Evolutionary conservation across 495 filamentous ascomycete species (phyloP), one percentile per base, ranked within the genome.

Genomic region (Achaetomiella virescens): DNA sequence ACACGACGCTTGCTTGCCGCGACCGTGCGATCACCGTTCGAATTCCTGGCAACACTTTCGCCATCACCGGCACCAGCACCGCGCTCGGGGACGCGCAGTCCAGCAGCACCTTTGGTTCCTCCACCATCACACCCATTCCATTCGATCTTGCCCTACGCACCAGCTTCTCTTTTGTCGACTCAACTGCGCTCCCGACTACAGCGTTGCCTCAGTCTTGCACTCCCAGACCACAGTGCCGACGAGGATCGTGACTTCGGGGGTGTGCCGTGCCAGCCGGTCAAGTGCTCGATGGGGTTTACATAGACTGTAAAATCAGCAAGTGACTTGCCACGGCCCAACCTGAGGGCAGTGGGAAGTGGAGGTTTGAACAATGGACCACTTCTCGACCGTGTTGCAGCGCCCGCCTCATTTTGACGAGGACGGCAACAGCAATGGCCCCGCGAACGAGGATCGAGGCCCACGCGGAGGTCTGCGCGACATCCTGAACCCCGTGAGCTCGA

Each of bases 381-480:
- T 75, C 63, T 74, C 75, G 60, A 75, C 70, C 14, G 72, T 76
- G 61, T 66, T 77, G 65, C 72, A 75, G 61, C 69, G 70, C 21
- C 65, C 71, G 46, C 61, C 69, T 55, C 66, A 69, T 60, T 69
- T 70, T 45, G 67, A 72, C 61, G 68, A 66, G 61, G 70, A 74
- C 45, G 61, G 67, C 33, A 70, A 66, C 52, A 65, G 69, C 36
- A 66, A 59, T 45, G 58, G 59, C 21, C 57, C 50, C 18, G 45
- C 59, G 47, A 54, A 63, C 41, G 62, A 72, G 27, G 64, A 68
- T 61, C 63, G 63, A 63, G 58, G 61, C 40, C 62, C 67, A 42
- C 62, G 58, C 25, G 47, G 66, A 54, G 60, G 66, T 24, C 57
- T 66, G 53, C 70, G 72, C 67, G 69, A 71, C 64, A 69, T 71